These are phyloP conservation scores for Ceratocystis smalleyi DNA, from an alignment of 2,329 filamentous ascomycete genomes.

Conservation along the genomic window DNA sequence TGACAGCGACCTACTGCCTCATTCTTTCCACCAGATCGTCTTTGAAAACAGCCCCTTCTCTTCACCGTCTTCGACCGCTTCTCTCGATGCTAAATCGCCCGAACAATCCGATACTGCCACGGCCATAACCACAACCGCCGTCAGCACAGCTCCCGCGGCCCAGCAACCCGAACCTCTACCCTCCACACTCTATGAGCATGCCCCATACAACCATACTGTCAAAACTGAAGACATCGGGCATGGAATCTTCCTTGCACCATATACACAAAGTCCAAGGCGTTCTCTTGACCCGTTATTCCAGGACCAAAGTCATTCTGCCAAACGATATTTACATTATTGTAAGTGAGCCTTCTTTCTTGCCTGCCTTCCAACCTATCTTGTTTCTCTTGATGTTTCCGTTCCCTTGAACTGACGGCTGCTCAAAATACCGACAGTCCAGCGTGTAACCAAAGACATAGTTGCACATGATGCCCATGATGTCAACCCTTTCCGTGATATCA, in stretches of 20 bases:
- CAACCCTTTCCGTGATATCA: constrained; percentile 35
- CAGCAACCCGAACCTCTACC: background rate
- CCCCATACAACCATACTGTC: background rate
- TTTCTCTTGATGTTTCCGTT: background rate
- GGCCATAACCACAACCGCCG: background rate
- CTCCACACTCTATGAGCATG: background rate
- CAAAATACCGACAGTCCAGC: constrained; percentile 22
- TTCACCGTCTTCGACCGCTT: background rate
- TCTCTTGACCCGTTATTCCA: constrained; percentile 37
- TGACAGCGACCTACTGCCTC: background rate
- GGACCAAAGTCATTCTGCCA: constrained; percentile 32
- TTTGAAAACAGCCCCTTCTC: constrained; percentile 6
- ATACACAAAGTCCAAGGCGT: background rate
- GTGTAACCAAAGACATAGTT: constrained; percentile 40
- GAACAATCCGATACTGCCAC: background rate
- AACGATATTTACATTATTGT: constrained; percentile 38
- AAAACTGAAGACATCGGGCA: background rate
- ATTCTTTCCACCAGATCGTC: background rate
- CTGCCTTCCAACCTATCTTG: constrained; percentile 18
- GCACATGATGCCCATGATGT: constrained; percentile 31
- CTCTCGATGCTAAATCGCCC: background rate
- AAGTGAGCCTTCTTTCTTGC: constrained; percentile 20
- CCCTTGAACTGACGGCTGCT: background rate
- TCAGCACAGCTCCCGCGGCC: background rate
- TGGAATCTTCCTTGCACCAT: background rate